phyloP scores from a whole-genome alignment of 139 green algal genomes.

The Tetraselmis striata region DNA sequence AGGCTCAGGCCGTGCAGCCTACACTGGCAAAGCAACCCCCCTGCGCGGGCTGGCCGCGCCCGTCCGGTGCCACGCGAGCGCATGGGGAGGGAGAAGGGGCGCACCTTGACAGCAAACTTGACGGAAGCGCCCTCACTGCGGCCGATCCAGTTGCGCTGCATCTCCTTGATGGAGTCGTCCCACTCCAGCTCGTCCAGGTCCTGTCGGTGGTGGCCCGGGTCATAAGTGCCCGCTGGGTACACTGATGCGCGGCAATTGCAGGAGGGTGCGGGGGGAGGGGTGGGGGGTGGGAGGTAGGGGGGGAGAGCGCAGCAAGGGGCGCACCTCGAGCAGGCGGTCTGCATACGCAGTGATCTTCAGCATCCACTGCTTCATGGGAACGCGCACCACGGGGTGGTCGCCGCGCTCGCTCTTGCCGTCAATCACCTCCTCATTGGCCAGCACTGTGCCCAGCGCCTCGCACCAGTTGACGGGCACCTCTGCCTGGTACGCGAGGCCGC shows the following conservation, averaged over 20 bases:
- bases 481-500: conserved; percentile 91
- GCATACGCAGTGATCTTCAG: conserved; percentile 93
- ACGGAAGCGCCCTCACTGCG: conserved; percentile 66
- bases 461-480: conserved; percentile 99
- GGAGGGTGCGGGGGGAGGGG: too few relatives aligned
- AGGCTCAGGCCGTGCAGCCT: too few relatives aligned
- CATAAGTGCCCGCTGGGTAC: too few relatives aligned
- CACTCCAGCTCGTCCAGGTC: conserved; percentile 93
- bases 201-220: too few relatives aligned
- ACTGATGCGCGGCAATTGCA: too few relatives aligned
- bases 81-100: not conserved
- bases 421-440: conserved; percentile 96
- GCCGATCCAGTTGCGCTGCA: conserved; percentile 99
- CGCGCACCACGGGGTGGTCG: conserved; percentile 83
- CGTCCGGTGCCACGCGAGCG: not conserved
- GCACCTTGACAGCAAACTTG: conserved; percentile 21
- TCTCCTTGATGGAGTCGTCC: conserved; percentile 94
- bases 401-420: conserved; percentile 84
- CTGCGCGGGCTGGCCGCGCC: not conserved
- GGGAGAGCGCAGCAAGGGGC: not conserved
- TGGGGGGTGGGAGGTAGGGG: too few relatives aligned
- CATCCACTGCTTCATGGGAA: conserved; percentile 98
- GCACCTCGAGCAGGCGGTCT: conserved; percentile 76
- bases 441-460: conserved; percentile 88
- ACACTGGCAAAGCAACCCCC: too few relatives aligned